Percentiles rank a stretch among this genome's conserved stretches.
Evolutionary conservation across 257 asterid species (phyloP).

Genomic region (Plantago elongata): DNA sequence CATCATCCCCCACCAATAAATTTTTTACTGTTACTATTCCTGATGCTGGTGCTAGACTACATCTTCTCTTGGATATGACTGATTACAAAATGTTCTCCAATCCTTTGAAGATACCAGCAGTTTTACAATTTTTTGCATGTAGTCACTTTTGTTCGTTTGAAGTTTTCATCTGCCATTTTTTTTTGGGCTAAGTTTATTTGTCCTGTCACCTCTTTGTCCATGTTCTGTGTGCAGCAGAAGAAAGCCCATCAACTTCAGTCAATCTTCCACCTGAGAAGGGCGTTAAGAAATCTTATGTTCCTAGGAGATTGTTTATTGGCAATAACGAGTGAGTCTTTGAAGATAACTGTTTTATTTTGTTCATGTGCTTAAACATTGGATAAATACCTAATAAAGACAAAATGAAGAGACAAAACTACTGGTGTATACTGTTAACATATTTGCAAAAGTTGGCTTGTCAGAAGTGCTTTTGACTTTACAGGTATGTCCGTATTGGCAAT

Average conservation of each 20-base stretch:
- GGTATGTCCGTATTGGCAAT: conserved; percentile 86
- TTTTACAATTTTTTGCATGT: not conserved
- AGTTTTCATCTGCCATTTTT: not conserved
- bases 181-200: not conserved
- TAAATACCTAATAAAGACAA: not conserved
- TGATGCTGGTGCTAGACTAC: no score
- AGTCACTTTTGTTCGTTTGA: not conserved
- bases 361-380: conserved; percentile 5
- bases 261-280: conserved; percentile 38
- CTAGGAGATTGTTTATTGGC: conserved; percentile 75
- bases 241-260: conserved; percentile 37
- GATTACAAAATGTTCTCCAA: not conserved
- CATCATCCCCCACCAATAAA: no score
- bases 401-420: not conserved
- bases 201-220: conserved; percentile 20
- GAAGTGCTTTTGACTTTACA: conserved; percentile 25
- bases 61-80: no score
- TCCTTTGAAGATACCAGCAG: conserved; percentile 2
- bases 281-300: conserved; percentile 53
- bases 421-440: conserved; percentile 2
- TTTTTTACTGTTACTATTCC: no score
- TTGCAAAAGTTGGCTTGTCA: conserved; percentile 9
- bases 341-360: conserved; percentile 14
- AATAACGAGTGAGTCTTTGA: conserved; percentile 73
- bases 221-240: conserved; percentile 41